phyloP scores from a whole-genome alignment of 2,329 filamentous ascomycete genomes.

The Aspergillus fischeri region DNA sequence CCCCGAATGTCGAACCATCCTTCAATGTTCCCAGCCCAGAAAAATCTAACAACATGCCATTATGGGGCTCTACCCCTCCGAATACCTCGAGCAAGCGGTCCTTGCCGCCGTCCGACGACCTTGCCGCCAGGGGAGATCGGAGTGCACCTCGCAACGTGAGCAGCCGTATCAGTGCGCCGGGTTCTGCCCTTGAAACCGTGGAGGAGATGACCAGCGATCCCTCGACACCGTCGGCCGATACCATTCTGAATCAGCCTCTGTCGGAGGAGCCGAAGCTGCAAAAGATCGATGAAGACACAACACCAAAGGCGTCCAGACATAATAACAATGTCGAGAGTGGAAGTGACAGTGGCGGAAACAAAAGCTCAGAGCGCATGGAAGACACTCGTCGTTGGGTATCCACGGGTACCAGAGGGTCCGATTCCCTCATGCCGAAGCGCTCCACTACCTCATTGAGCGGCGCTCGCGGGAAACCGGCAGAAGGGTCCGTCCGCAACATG shows the following conservation, averaged over 20 bases:
- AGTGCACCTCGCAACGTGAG: constrained; percentile 49
- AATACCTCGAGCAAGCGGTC: constrained; percentile 37
- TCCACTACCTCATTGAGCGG: constrained; percentile 63
- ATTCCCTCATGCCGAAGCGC: constrained; percentile 57
- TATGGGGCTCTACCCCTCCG: constrained; percentile 29
- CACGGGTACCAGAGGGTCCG: constrained; percentile 43
- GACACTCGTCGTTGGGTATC: constrained; percentile 32
- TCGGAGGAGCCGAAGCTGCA: constrained; percentile 33
- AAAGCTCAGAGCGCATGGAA: constrained; percentile 33
- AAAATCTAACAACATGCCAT: constrained; percentile 51
- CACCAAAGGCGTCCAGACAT: constrained; percentile 40
- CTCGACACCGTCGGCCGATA: constrained; percentile 57
- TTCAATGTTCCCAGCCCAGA: constrained; percentile 61
- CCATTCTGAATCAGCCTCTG: constrained; percentile 37
- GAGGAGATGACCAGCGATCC: constrained; percentile 76
- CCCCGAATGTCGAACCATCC: constrained; percentile 57
- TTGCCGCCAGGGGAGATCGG: constrained; percentile 33
- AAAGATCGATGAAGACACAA: constrained; percentile 36
- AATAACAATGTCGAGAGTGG: constrained; percentile 55
- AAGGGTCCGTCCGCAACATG: constrained; percentile 83
- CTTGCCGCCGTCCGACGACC: constrained; percentile 22
- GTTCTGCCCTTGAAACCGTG: constrained; percentile 75
- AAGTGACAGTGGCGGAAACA: constrained; percentile 48
- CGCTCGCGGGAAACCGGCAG: constrained; percentile 62
- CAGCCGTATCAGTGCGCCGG: constrained; percentile 56